A percentile compares a stretch with the other conserved stretches of the same genome.
These are phyloP conservation scores for Cyclotella kingstonii DNA, from an alignment of 108 stramenopile species.

Conservation along the genomic window DNA sequence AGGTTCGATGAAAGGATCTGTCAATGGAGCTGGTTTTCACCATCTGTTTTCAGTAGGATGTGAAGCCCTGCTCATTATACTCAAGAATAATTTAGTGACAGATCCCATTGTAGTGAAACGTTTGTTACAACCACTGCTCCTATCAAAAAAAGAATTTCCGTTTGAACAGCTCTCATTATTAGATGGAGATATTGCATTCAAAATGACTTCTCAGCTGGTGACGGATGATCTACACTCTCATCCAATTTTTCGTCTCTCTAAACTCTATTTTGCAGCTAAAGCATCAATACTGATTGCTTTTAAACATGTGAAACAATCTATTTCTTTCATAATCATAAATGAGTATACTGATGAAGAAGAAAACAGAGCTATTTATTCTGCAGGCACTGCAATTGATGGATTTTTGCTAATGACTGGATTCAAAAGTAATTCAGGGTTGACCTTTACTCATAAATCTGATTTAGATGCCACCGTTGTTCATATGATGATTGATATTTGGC, in stretches of 20 bases:
- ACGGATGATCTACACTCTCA: conserved; percentile 36
- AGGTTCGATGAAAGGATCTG: conserved; percentile 37
- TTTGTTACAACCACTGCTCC: conserved; percentile 53
- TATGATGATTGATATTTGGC: conserved; percentile 46
- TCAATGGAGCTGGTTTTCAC: conserved; percentile 27
- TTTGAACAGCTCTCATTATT: conserved; percentile 37
- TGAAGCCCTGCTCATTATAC: conserved; percentile 50
- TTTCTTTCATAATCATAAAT: conserved; percentile 27
- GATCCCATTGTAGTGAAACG: conserved; percentile 64
- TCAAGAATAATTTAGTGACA: conserved; percentile 44
- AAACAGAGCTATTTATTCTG: conserved; percentile 52
- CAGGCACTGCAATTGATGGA: conserved; percentile 76
- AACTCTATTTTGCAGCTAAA: conserved; percentile 53
- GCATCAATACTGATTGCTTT: conserved; percentile 32
- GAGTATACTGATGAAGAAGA: conserved; percentile 28
- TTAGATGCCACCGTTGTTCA: conserved; percentile 27
- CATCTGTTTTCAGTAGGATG: conserved; percentile 68
- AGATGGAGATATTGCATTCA: too few relatives aligned
- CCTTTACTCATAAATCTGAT: conserved; percentile 35
- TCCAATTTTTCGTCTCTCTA: conserved; percentile 38
- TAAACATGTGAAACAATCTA: conserved; percentile 24
- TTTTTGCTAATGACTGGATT: conserved; percentile 23
- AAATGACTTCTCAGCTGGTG: conserved; percentile 14
- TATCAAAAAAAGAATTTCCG: conserved; percentile 32
- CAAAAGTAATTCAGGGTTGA: conserved; percentile 24